Conservation (phyloP, 148 eudicot species). For the Nyssa sinensis region DNA sequence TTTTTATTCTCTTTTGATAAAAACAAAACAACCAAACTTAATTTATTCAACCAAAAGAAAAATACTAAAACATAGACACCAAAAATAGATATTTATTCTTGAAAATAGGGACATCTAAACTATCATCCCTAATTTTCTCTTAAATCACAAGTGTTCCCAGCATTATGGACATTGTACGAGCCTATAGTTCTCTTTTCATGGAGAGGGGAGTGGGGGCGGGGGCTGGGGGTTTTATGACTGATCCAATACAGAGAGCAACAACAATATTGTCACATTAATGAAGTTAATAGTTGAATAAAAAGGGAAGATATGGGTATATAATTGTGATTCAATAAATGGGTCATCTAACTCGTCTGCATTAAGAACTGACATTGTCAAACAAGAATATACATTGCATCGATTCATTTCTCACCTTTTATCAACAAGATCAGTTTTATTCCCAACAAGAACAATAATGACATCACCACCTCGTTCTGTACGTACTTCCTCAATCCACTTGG, state of each 20-base stretch:
- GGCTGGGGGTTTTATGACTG: too few relatives aligned
- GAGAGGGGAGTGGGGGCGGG: too few relatives aligned
- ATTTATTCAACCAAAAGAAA: not conserved
- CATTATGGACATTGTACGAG: too few relatives aligned
- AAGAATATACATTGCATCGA: not conserved
- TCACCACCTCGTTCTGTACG: conserved; percentile 80
- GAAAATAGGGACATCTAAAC: too few relatives aligned
- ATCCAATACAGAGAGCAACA: not conserved
- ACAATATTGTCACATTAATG: not conserved
- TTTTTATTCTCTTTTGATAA: not conserved
- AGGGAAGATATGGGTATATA: too few relatives aligned
- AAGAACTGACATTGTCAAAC: not conserved
- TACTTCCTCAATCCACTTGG: conserved; percentile 90
- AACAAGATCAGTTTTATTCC: conserved; percentile 88
- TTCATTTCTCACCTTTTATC: conserved; percentile 65
- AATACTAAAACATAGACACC: not conserved
- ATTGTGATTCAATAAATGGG: too few relatives aligned
- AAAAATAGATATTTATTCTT: too few relatives aligned
- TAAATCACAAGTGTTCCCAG: too few relatives aligned
- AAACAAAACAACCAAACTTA: not conserved
- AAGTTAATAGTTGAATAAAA: not conserved
- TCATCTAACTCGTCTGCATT: not conserved
- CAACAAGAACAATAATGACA: conserved; percentile 86
- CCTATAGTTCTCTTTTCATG: too few relatives aligned
- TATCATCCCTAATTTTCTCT: too few relatives aligned